These are phyloP conservation scores for Euphrasia arctica DNA, from an alignment of 305 asterid species.

Conservation along the genomic window DNA sequence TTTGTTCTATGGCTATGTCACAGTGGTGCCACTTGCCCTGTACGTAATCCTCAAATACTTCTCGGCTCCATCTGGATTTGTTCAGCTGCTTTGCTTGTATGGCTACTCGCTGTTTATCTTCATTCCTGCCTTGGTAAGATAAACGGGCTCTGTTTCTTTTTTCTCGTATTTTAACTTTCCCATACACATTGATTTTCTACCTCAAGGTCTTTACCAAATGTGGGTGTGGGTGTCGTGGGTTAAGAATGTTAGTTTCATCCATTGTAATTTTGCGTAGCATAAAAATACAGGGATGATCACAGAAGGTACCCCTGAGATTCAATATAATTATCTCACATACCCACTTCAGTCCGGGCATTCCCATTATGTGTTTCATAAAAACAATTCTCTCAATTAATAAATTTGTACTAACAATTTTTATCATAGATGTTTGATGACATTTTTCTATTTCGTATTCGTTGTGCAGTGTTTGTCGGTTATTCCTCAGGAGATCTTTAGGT, in stretches of 20 bases:
- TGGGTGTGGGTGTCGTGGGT: slow-evolving; percentile 5
- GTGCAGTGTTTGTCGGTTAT: slow-evolving; percentile 83
- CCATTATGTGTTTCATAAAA: too few species aligned
- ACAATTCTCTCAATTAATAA: too few species aligned
- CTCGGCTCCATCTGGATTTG: slow-evolving; percentile 90
- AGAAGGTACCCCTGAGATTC: not conserved
- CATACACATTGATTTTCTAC: not conserved
- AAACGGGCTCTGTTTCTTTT: slow-evolving; percentile 2
- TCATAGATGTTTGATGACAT: too few species aligned
- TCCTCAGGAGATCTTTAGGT: slow-evolving; percentile 81
- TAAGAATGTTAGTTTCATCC: not conserved
- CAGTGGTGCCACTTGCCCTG: slow-evolving; percentile 74
- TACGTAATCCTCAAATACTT: slow-evolving; percentile 87
- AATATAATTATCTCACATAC: too few species aligned
- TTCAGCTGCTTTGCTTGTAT: slow-evolving; percentile 85
- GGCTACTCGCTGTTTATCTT: slow-evolving; percentile 92
- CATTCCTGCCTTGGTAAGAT: slow-evolving; percentile 96
- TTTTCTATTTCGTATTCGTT: slow-evolving; percentile 22
- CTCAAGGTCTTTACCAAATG: not conserved
- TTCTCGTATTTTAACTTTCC: slow-evolving; percentile 8
- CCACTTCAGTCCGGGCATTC: too few species aligned
- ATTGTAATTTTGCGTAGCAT: slow-evolving; percentile 4
- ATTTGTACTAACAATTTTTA: too few species aligned
- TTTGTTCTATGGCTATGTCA: slow-evolving; percentile 87
- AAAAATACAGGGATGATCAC: not conserved